Base-by-base conservation (phyloP, 805 yeast genomes). In the Candida sanyiensis region DNA sequence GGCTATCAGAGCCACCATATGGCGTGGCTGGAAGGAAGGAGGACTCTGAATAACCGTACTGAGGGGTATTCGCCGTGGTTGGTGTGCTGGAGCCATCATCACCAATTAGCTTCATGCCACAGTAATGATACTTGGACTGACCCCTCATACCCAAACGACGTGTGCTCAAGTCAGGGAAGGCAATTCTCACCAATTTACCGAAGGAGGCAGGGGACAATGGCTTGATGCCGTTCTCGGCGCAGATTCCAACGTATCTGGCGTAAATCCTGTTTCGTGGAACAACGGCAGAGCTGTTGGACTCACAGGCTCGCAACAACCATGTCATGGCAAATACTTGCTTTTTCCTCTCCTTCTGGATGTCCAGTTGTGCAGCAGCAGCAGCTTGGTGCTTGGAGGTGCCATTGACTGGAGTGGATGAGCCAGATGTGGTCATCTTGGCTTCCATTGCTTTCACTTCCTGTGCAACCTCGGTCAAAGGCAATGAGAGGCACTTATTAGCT, bases 261-360 rank as follows among this genome's bases (percentile, higher is more conserved):
- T 77, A 81, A n/a, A 81, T 72, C 31, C 78, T 61, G 47, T 76
- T 78, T 39, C 88, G 63, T 24, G 84, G 85, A 26, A 80, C 77
- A 28, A 73, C 79, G 16, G 78, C 66, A 20, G 67, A 69, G 5
- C 62, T 63, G 32, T 67, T 58, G 6, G 68, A 52, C 43, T 70
- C 72, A 49, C 84, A 86, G 19, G 78, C 69, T 50, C 77, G 75
- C 62, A 81, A 67, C 30, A 88, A 65, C 84, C 94, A 85, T 3
- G 83, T 74, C 74, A 86, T 72, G 10, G 89, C 96, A 58, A 85
- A 84, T 1, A 84, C 66, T 57, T 86, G 96, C 38, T 80, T 70
- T 51, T 77, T 82, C 40, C 76, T 66, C 49, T 81, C 86, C 34
- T 66, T 67, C 22, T 49, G 52, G 35, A 57, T 62, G 45, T 64